Evolutionary conservation across 371 early-diverging fungal genomes (phyloP).

Genomic region (Circinella minor): DNA sequence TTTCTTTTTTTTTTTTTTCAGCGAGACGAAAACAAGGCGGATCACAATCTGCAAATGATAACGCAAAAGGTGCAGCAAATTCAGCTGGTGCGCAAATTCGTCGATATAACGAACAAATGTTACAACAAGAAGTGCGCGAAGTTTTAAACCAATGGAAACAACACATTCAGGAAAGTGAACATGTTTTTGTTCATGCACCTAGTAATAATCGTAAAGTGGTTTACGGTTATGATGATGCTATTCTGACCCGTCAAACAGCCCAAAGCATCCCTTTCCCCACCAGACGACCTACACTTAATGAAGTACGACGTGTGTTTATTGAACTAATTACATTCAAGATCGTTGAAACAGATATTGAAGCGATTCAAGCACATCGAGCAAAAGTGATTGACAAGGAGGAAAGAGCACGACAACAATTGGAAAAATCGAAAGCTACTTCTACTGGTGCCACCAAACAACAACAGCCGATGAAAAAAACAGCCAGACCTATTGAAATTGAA

Average conservation of each 20-base stretch:
- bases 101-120: conserved; percentile 83
- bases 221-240: conserved; percentile 66
- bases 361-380: conserved; percentile 29
- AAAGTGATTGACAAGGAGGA: conserved; percentile 36
- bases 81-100: conserved; percentile 93
- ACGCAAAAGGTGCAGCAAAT: conserved; percentile 81
- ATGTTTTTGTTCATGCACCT: conserved; percentile 75
- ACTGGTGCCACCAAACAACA: neutral
- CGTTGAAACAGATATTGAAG: conserved; percentile 45
- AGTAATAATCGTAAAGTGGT: conserved; percentile 63
- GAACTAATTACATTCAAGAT: conserved; percentile 62
- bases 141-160: conserved; percentile 72
- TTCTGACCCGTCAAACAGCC: conserved; percentile 55
- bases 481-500: conserved; percentile 30
- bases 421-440: conserved; percentile 22
- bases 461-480: conserved; percentile 12
- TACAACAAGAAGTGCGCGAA: conserved; percentile 80
- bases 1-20: conserved; percentile 13
- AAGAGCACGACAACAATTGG: conserved; percentile 28
- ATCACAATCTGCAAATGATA: conserved; percentile 83
- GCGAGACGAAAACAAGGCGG: conserved; percentile 96
- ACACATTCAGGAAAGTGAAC: conserved; percentile 54
- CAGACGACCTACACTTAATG: conserved; percentile 72
- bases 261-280: conserved; percentile 80
- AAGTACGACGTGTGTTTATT: conserved; percentile 55